These are phyloP conservation scores for Cyclotella baltica DNA, from an alignment of 108 stramenopile species.

Conservation along the genomic window DNA sequence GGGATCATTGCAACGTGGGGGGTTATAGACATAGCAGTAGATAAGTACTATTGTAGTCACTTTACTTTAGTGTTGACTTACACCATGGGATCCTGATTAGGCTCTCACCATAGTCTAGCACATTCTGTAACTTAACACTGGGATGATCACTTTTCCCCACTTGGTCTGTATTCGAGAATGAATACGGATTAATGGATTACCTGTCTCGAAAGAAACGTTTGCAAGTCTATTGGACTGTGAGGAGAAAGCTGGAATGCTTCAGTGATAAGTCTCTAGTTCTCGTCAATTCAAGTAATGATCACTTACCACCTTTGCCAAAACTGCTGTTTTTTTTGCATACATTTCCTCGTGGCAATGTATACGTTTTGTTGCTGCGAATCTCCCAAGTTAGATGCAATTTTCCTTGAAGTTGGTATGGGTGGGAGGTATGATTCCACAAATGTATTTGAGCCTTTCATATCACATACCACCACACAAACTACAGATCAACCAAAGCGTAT, in stretches of 20 bases:
- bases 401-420: conserved; percentile 95
- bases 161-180: conserved; percentile 87
- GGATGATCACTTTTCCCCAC: conserved; percentile 93
- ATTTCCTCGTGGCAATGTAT: conserved; percentile 82
- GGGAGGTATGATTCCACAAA: conserved; percentile 97
- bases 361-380: conserved; percentile 56
- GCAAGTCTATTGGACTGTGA: conserved; percentile 79
- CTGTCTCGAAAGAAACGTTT: conserved; percentile 70
- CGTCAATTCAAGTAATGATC: background rate
- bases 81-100: background rate
- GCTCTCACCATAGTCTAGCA: too few relatives aligned
- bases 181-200: conserved; percentile 83
- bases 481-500: conserved; percentile 24
- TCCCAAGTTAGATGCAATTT: conserved; percentile 73
- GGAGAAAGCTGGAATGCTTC: conserved; percentile 46
- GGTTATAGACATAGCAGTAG: background rate
- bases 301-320: conserved; percentile 51
- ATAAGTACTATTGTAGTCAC: background rate
- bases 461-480: background rate
- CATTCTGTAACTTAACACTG: conserved; percentile 73
- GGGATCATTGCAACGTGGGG: background rate
- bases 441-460: conserved; percentile 57
- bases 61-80: background rate
- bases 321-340: conserved; percentile 90
- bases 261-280: conserved; percentile 20